Conservation (phyloP, 306 rosid species). For the Fagus sylvatica region DNA sequence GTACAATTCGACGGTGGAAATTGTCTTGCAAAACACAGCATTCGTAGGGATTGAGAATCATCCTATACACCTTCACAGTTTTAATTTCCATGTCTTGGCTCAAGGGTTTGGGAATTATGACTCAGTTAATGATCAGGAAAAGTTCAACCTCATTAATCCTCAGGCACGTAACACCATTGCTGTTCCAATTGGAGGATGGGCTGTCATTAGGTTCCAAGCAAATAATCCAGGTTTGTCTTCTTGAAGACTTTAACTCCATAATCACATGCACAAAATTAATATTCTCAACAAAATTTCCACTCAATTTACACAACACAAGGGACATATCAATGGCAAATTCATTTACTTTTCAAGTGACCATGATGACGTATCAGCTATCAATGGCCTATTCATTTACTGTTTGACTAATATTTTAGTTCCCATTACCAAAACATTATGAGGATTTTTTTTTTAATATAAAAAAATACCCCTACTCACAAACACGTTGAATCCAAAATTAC, state of each 20-base stretch:
- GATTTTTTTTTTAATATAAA: too few relatives aligned
- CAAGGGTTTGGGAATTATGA: slow-evolving; percentile 37
- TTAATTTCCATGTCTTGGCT: slow-evolving; percentile 37
- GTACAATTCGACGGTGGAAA: slow-evolving; percentile 59
- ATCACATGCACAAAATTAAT: too few relatives aligned
- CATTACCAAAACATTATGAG: too few relatives aligned
- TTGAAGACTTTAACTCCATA: background rate
- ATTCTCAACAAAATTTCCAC: too few relatives aligned
- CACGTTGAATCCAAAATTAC: too few relatives aligned
- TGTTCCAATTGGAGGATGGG: slow-evolving; percentile 10
- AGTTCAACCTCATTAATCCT: background rate
- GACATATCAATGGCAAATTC: too few relatives aligned
- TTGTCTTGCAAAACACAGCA: slow-evolving; percentile 59
- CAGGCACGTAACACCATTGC: background rate
- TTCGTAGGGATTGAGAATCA: slow-evolving; percentile 24
- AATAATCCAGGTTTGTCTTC: slow-evolving; percentile 34
- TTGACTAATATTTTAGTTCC: too few relatives aligned
- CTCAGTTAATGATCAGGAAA: background rate
- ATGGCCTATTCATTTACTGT: too few relatives aligned
- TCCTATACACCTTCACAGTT: slow-evolving; percentile 36
- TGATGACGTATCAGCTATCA: too few relatives aligned
- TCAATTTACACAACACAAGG: too few relatives aligned
- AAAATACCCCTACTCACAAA: too few relatives aligned
- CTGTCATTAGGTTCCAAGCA: slow-evolving; percentile 28
- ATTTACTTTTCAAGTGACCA: too few relatives aligned